phyloP scores from a whole-genome alignment of 2,329 filamentous ascomycete species.

The Penicillium sp. region DNA sequence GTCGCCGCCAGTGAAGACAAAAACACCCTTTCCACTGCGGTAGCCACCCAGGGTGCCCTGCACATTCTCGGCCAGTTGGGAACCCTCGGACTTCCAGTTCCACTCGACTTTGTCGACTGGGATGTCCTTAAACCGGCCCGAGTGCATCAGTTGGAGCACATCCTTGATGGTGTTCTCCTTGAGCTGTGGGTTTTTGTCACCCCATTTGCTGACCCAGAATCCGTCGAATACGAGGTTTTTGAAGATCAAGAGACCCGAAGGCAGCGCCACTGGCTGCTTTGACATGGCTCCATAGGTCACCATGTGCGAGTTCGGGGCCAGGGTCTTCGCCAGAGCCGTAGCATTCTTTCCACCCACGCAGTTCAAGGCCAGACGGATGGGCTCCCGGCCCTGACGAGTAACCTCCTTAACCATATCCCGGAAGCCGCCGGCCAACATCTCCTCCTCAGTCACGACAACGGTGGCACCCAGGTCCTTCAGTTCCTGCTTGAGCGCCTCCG shows the following conservation, averaged over 20 bases:
- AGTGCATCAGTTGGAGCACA: conserved; percentile 68
- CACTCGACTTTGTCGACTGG: conserved; percentile 79
- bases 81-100: conserved; percentile 72
- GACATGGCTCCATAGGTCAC: conserved; percentile 97
- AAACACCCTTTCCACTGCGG: conserved; percentile 81
- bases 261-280: conserved; percentile 74
- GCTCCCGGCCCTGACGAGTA: conserved; percentile 66
- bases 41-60: conserved; percentile 80
- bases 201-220: conserved; percentile 94
- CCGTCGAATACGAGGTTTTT: conserved; percentile 83
- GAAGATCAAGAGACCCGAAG: conserved; percentile 85
- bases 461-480: conserved; percentile 58
- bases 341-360: conserved; percentile 89
- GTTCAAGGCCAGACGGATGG: conserved; percentile 75
- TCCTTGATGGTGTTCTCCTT: conserved; percentile 80
- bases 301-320: conserved; percentile 65
- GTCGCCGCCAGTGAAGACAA: conserved; percentile 62
- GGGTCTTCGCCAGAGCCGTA: conserved; percentile 67
- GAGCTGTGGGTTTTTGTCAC: conserved; percentile 64
- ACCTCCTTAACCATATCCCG: conserved; percentile 56
- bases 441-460: conserved; percentile 58
- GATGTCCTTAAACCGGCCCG: conserved; percentile 73
- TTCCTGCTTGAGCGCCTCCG: conserved; percentile 59
- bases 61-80: conserved; percentile 65
- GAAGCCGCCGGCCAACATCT: conserved; percentile 46